Percentiles rank a stretch among this genome's conserved stretches.
phyloP scores from a whole-genome alignment of 1,139 yeast genomes.

The Debaryomycetaceae sp. region DNA sequence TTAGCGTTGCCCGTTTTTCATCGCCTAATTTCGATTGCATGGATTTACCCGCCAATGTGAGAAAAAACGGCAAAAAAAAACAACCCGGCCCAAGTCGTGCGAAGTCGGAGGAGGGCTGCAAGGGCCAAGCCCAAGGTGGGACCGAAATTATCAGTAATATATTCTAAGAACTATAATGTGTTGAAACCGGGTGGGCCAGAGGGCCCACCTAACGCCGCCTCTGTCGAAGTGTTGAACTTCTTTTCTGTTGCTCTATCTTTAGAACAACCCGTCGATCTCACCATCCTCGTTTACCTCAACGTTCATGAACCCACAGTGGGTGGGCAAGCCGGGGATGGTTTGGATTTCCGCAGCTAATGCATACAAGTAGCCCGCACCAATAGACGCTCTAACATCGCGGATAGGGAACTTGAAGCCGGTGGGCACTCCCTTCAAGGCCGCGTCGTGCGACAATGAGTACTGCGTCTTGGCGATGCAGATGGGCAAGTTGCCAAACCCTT shows the following conservation, averaged over 20 bases:
- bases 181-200: conserved; percentile 5
- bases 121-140: too few relatives aligned
- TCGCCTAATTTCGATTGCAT: too few relatives aligned
- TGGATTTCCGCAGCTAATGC: conserved; percentile 97
- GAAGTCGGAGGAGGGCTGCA: too few relatives aligned
- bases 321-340: conserved; percentile 97
- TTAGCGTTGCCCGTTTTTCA: too few relatives aligned
- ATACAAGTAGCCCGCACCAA: conserved; percentile 95
- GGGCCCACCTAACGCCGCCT: too few relatives aligned
- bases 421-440: conserved; percentile 91
- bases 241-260: conserved; percentile 14
- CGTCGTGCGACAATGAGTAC: conserved; percentile 93
- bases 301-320: conserved; percentile 95
- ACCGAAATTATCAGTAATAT: too few relatives aligned
- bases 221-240: conserved; percentile 18
- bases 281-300: conserved; percentile 93
- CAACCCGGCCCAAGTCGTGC: too few relatives aligned
- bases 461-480: conserved; percentile 98
- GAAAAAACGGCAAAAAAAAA: too few relatives aligned
- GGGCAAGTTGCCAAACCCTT: conserved; percentile 91
- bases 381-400: conserved; percentile 88
- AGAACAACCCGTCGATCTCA: conserved; percentile 91
- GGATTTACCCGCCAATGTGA: too few relatives aligned
- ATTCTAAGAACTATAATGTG: conserved; percentile 4
- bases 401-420: conserved; percentile 92